phyloP scores from a whole-genome alignment of 2,329 filamentous ascomycete genomes.

The Ceratocystis albifundus region DNA sequence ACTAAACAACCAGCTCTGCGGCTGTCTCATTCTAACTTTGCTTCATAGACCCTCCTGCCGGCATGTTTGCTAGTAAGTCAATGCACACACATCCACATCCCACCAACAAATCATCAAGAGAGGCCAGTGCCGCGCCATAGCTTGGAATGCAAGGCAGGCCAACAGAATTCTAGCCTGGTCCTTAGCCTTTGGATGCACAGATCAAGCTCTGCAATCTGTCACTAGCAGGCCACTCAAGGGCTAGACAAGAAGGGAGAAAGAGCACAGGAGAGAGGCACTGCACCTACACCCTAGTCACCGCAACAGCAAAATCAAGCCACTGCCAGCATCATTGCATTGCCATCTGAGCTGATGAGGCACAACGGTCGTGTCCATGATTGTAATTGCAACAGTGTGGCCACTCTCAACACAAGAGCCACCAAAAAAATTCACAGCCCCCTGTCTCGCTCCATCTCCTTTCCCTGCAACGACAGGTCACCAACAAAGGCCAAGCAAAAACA shows the following conservation, averaged over 20 bases:
- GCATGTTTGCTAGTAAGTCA: conserved; percentile 55
- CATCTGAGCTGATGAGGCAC: too few relatives aligned
- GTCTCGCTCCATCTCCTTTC: not conserved
- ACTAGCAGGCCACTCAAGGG: not conserved
- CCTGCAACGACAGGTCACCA: not conserved
- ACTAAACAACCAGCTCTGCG: not conserved
- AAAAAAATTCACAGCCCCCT: too few relatives aligned
- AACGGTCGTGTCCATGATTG: too few relatives aligned
- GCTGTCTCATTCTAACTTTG: not conserved
- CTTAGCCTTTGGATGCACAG: not conserved
- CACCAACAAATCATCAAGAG: conserved; percentile 7
- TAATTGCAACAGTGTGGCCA: too few relatives aligned
- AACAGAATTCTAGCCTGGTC: not conserved
- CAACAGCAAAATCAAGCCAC: too few relatives aligned
- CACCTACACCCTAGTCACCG: not conserved
- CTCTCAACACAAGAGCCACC: too few relatives aligned
- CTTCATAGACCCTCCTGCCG: conserved; percentile 46
- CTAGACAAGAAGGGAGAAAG: not conserved
- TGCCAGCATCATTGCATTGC: too few relatives aligned
- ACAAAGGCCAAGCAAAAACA: not conserved
- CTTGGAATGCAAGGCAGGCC: not conserved
- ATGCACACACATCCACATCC: not conserved
- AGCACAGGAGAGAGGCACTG: too few relatives aligned
- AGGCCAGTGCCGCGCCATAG: not conserved
- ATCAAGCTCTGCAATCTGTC: conserved; percentile 1